Percentiles rank a stretch among this genome's conserved stretches.
phyloP scores from a whole-genome alignment of 257 asterid genomes.

The Prunella vulgaris region DNA sequence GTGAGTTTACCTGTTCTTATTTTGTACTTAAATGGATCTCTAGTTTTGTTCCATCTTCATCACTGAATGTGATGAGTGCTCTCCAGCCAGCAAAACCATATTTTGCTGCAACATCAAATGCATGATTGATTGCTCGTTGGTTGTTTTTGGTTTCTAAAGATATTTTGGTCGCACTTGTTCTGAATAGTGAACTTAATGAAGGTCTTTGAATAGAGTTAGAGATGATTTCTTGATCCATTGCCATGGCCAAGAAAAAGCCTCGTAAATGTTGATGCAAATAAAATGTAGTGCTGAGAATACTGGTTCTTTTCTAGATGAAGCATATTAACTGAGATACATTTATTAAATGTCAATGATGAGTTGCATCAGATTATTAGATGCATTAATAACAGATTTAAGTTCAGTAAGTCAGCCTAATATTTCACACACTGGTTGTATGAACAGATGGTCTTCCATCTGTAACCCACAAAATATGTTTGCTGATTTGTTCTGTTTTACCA shows the following conservation, averaged over 20 bases:
- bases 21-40: neutral
- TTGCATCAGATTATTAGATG: neutral
- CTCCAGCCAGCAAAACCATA: neutral
- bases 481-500: constrained; percentile 3
- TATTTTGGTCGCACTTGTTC: neutral
- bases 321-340: neutral
- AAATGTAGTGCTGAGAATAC: neutral
- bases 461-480: neutral
- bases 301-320: neutral
- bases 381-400: neutral
- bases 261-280: neutral
- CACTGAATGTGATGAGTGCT: neutral
- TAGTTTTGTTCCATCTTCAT: constrained; percentile 7
- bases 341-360: neutral
- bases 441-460: neutral
- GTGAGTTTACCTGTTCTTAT: neutral
- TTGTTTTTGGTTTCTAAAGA: neutral
- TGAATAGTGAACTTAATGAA: constrained; percentile 2
- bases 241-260: neutral
- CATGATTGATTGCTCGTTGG: neutral
- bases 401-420: neutral
- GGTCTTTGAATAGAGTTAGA: neutral
- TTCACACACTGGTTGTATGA: neutral
- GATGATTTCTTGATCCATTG: constrained; percentile 4
- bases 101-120: too few species aligned